Evolutionary conservation across 2,329 filamentous ascomycete species (phyloP).

Genomic region (Tolypocladium inflatum): DNA sequence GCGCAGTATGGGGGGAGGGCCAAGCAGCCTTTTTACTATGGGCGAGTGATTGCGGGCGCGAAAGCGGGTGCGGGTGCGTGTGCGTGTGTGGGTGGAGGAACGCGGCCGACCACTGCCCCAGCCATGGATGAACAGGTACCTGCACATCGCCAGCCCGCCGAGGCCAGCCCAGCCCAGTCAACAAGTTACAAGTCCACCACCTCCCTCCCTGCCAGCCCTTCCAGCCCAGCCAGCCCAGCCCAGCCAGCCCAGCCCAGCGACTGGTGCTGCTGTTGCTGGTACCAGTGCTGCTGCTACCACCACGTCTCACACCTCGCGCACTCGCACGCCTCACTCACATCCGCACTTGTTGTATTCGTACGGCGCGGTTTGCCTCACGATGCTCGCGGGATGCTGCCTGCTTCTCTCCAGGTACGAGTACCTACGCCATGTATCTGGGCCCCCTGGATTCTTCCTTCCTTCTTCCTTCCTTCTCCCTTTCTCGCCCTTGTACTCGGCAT

Average conservation of each 20-base stretch:
- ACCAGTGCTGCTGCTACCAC: neutral
- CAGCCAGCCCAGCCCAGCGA: neutral
- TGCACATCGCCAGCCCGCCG: neutral
- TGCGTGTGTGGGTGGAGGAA: slow-evolving; percentile 13
- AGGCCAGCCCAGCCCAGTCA: neutral
- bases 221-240: neutral
- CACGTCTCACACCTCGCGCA: neutral
- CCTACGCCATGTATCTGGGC: neutral
- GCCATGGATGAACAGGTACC: slow-evolving; percentile 2
- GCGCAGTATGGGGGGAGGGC: slow-evolving; percentile 42
- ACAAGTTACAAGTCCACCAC: neutral
- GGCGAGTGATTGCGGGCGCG: slow-evolving; percentile 48
- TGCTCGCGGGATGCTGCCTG: neutral
- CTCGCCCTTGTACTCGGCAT: neutral
- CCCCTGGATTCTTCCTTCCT: neutral
- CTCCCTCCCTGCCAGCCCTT: neutral
- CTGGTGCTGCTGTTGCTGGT: neutral
- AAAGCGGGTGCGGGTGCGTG: slow-evolving; percentile 12
- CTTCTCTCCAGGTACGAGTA: neutral
- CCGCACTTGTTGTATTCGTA: neutral
- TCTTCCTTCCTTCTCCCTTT: neutral
- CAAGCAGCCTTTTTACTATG: slow-evolving; percentile 56
- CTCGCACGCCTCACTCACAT: neutral
- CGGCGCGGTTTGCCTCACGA: neutral
- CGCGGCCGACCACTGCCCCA: slow-evolving; percentile 13